Base-by-base conservation (phyloP, 139 green algal species). In the Trebouxia sp. region DNA sequence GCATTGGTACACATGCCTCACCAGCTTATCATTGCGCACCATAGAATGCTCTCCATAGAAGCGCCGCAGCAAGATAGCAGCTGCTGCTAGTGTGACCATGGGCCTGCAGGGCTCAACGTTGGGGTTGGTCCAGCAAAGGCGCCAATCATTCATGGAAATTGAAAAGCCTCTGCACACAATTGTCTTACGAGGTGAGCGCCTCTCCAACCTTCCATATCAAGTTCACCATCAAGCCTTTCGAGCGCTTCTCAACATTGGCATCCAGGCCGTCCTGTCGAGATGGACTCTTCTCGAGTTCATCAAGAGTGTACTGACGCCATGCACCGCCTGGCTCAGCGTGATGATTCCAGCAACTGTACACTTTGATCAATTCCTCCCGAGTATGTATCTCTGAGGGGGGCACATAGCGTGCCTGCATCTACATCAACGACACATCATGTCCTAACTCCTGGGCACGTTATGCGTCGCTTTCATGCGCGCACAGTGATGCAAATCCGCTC, bases 141-240 rank as follows among this genome's bases (percentile, higher is more conserved):
- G n/a, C n/a, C n/a, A n/a, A n/a, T n/a, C n/a, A n/a, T n/a, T n/a
- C n/a, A n/a, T n/a, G n/a, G n/a, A n/a, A n/a, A n/a, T n/a, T n/a
- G n/a, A n/a, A 24, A 6, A 43, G 10, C 32, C 11, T 42, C 14
- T 14, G 4, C 8, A 72, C 32, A 24, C 15, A 10, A 1, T 22
- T 10, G 5, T 30, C 62, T 43, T 72, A 72, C 62, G 62, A 72
- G 35, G 24, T 24, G 12, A 72, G 35, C 8, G 35, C 35, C 32
- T 72, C 62, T 26, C n/a, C 62, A 15, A 72, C 62, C 12, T n/a
- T 72, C 62, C 62, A 72, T 39, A 72, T 72, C 62, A 72, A 72
- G 9, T 32, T 72, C 11, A 72, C 35, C 10, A 72, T 24, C 32
- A 72, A 35, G 20, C 20, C 37, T 35, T 72, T 72, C 9, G 42